phyloP scores from a whole-genome alignment of 164 flowering plant species.

The Saururus chinensis region DNA sequence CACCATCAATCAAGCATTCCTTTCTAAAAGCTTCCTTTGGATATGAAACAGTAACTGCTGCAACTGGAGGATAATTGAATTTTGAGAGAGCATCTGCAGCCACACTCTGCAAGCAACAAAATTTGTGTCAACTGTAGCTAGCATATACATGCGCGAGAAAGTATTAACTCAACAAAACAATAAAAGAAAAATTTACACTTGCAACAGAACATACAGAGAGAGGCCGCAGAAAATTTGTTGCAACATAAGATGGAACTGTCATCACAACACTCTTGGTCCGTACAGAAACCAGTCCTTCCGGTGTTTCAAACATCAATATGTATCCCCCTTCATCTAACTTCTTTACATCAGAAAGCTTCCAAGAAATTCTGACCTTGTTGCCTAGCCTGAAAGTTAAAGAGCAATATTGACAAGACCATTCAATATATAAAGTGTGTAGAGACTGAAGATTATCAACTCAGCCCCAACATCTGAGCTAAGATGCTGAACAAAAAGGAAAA shows the following conservation, averaged over 20 bases:
- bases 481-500: no score
- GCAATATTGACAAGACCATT: not conserved
- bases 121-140: not conserved
- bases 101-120: constrained; percentile 33
- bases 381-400: constrained; percentile 50
- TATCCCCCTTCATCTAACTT: constrained; percentile 47
- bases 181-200: not conserved
- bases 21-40: constrained; percentile 68
- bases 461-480: not conserved
- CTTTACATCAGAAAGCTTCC: constrained; percentile 64
- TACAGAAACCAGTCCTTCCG: constrained; percentile 58
- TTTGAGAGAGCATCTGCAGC: constrained; percentile 83
- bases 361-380: constrained; percentile 64
- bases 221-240: constrained; percentile 62
- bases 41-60: constrained; percentile 83
- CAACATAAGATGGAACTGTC: constrained; percentile 85
- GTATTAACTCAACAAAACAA: not conserved
- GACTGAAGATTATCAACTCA: not conserved
- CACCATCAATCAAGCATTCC: constrained; percentile 80
- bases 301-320: constrained; percentile 73
- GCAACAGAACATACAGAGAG: constrained; percentile 58
- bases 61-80: constrained; percentile 91
- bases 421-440: not conserved
- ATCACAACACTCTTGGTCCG: constrained; percentile 58
- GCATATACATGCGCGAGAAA: not conserved